These are phyloP conservation scores for Phytophthora meadii DNA, from an alignment of 352 stramenopile species.

Conservation along the genomic window DNA sequence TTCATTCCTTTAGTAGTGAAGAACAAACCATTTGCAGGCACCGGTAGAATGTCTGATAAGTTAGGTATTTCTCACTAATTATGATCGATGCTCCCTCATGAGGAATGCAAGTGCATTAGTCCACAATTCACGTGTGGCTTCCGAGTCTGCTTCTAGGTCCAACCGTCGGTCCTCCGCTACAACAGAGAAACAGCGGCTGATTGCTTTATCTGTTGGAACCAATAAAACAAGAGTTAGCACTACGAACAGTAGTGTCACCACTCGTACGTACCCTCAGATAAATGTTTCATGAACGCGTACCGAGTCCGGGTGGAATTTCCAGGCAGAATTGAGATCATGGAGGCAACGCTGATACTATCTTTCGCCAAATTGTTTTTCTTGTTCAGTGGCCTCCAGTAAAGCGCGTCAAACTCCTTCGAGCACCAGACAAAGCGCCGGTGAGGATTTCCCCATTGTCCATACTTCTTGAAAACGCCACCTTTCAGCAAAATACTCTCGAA, in stretches of 20 bases:
- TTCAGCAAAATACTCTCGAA: constrained; percentile 72
- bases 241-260: not conserved
- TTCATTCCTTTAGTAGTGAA: constrained; percentile 16
- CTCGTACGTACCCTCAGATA: constrained; percentile 56
- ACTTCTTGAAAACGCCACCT: constrained; percentile 79
- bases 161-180: constrained; percentile 70
- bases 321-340: constrained; percentile 59
- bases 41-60: constrained; percentile 20
- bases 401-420: constrained; percentile 63
- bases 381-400: constrained; percentile 76
- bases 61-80: constrained; percentile 22
- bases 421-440: constrained; percentile 79
- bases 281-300: constrained; percentile 82
- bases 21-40: too few species aligned
- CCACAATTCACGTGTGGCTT: constrained; percentile 69
- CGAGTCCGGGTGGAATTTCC: constrained; percentile 65
- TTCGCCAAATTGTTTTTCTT: constrained; percentile 71
- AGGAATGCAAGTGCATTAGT: constrained; percentile 59
- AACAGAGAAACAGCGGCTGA: constrained; percentile 70
- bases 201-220: constrained; percentile 58
- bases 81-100: constrained; percentile 35
- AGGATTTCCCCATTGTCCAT: constrained; percentile 78
- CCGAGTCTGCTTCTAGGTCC: constrained; percentile 77
- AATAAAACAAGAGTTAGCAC: constrained; percentile 14
- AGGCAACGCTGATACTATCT: constrained; percentile 53